Conservation (phyloP, 2,329 filamentous ascomycete species). For the Neocatenulostroma microsporum region DNA sequence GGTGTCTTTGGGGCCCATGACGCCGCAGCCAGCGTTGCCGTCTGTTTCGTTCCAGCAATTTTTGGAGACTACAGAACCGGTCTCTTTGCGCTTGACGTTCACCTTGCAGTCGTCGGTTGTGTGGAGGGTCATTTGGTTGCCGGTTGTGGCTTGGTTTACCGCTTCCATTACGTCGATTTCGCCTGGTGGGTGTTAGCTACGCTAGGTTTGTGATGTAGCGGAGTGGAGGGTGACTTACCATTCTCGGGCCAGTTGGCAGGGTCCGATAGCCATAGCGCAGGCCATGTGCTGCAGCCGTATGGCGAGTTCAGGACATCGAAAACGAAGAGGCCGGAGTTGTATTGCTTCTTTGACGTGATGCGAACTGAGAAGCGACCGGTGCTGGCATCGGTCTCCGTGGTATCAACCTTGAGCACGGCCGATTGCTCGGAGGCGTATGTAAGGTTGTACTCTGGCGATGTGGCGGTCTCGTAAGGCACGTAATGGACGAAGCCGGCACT, state of each 20-base stretch:
- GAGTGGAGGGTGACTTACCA: conserved; percentile 11
- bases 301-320: conserved; percentile 31
- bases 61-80: conserved; percentile 20
- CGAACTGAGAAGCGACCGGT: conserved; percentile 29
- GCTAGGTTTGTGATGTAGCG: neutral
- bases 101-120: conserved; percentile 26
- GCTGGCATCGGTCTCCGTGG: conserved; percentile 18
- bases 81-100: conserved; percentile 24
- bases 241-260: conserved; percentile 37
- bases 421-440: conserved; percentile 23
- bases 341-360: conserved; percentile 29
- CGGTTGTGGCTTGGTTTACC: conserved; percentile 22
- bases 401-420: conserved; percentile 24
- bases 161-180: conserved; percentile 30
- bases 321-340: conserved; percentile 31
- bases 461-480: conserved; percentile 19
- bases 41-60: conserved; percentile 22
- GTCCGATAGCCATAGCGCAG: conserved; percentile 31
- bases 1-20: conserved; percentile 18
- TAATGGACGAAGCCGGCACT: conserved; percentile 47
- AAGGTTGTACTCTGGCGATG: conserved; percentile 20
- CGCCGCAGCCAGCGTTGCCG: conserved; percentile 26
- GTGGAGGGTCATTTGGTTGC: conserved; percentile 21
- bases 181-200: conserved; percentile 8
- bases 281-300: conserved; percentile 32